phyloP scores from a whole-genome alignment of 441 rosid genomes.

The Adansonia grandidieri region DNA sequence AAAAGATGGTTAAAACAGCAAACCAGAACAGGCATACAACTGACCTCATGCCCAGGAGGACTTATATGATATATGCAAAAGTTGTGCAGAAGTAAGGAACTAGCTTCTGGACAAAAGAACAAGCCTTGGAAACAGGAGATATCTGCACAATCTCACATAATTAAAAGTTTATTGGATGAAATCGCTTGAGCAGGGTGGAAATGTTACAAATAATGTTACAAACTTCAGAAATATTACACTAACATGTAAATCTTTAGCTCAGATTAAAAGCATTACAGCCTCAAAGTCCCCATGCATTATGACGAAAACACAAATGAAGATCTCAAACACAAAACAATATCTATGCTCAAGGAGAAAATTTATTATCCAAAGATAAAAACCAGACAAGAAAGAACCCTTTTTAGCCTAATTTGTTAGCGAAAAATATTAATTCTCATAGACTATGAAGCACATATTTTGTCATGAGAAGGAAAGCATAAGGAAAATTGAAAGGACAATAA shows the following conservation, averaged over 20 bases:
- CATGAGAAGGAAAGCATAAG: neutral
- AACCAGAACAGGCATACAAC: slow-evolving; percentile 31
- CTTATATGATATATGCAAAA: slow-evolving; percentile 91
- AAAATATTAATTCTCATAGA: neutral
- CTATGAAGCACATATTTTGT: neutral
- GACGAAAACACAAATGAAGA: neutral
- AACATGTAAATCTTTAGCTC: neutral
- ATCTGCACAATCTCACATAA: slow-evolving; percentile 58
- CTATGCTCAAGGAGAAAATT: neutral
- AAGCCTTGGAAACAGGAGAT: slow-evolving; percentile 88
- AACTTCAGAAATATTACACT: neutral
- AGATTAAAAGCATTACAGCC: neutral
- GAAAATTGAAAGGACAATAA: neutral
- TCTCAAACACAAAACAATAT: slow-evolving; percentile 12
- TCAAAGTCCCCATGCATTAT: neutral
- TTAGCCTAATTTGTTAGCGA: neutral
- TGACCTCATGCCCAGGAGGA: slow-evolving; percentile 98
- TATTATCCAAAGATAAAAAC: slow-evolving; percentile 5
- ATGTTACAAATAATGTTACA: neutral
- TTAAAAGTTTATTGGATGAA: neutral
- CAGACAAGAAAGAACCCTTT: neutral
- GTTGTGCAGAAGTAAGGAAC: slow-evolving; percentile 90
- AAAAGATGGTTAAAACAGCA: slow-evolving; percentile 30
- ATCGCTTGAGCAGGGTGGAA: neutral
- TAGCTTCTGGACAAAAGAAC: slow-evolving; percentile 88